Evolutionary conservation across 306 rosid species (phyloP).

Genomic region (Begonia masoniana): DNA sequence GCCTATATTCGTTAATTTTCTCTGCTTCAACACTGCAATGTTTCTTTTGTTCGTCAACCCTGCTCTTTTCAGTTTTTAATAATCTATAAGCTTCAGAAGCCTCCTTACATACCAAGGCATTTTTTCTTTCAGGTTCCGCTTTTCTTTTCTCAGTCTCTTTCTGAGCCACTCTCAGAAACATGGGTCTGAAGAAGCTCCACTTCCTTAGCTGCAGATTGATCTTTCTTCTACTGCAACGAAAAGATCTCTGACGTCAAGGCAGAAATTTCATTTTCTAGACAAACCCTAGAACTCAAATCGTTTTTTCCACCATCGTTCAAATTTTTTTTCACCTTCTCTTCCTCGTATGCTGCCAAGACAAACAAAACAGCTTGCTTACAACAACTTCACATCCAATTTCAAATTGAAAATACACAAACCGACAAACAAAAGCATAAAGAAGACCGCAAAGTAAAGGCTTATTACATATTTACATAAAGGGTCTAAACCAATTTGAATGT

Average conservation of each 20-base stretch:
- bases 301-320: conserved; percentile 32
- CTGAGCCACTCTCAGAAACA: conserved; percentile 33
- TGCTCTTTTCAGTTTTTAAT: conserved; percentile 33
- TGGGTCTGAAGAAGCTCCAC: conserved; percentile 26
- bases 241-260: conserved; percentile 39
- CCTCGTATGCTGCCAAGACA: conserved; percentile 24
- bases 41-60: conserved; percentile 24
- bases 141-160: conserved; percentile 46
- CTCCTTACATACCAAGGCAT: conserved; percentile 9
- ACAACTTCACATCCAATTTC: too few species aligned
- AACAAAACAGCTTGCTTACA: not conserved
- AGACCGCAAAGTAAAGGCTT: too few species aligned
- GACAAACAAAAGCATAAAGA: too few species aligned
- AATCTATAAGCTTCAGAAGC: conserved; percentile 31
- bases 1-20: conserved; percentile 31
- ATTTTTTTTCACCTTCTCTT: conserved; percentile 20
- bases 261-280: conserved; percentile 40
- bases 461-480: too few species aligned
- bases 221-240: conserved; percentile 23
- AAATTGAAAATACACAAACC: too few species aligned
- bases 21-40: conserved; percentile 20
- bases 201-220: conserved; percentile 19
- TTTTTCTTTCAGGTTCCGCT: conserved; percentile 38
- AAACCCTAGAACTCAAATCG: conserved; percentile 32
- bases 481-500: too few species aligned